Evolutionary conservation across 139 green algal genomes (phyloP).

Genomic region (Chlamydomonas sp.): DNA sequence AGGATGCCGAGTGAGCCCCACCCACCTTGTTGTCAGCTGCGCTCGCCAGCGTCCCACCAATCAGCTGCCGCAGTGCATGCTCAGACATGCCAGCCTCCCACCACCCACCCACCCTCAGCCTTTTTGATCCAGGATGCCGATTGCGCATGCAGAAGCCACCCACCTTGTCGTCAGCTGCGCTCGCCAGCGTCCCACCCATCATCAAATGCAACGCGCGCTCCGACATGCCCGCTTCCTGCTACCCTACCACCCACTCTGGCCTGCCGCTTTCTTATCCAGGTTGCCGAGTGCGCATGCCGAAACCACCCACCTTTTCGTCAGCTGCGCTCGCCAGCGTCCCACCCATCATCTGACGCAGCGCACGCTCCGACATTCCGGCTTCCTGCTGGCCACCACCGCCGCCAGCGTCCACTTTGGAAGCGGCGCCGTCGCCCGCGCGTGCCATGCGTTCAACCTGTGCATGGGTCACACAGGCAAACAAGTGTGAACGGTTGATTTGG

Average conservation of each 20-base stretch:
- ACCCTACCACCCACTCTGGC: too few species aligned
- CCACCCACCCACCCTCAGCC: too few species aligned
- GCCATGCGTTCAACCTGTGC: too few species aligned
- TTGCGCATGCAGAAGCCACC: too few species aligned
- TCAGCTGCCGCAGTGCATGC: conserved; percentile 33
- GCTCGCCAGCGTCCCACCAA: conserved; percentile 34
- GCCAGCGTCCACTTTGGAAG: neutral
- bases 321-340: conserved; percentile 27
- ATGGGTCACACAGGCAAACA: too few species aligned
- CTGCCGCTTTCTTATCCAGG: too few species aligned
- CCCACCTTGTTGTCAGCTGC: neutral
- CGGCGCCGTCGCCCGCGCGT: neutral
- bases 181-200: conserved; percentile 40
- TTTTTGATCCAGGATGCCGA: too few species aligned
- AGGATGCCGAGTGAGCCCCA: too few species aligned
- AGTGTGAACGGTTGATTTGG: too few species aligned
- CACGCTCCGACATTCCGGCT: conserved; percentile 20
- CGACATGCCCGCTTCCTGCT: neutral
- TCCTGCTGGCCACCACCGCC: neutral
- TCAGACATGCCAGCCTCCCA: conserved; percentile 11
- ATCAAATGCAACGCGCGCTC: conserved; percentile 38
- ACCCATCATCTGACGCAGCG: conserved; percentile 42
- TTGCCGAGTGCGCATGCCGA: too few species aligned
- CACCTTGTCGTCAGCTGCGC: too few species aligned
- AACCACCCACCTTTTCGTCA: conserved; percentile 6